Percentiles rank a stretch among this genome's conserved stretches.
Conservation (phyloP, 176 grass and related monocot genomes). For the Puya raimondii region DNA sequence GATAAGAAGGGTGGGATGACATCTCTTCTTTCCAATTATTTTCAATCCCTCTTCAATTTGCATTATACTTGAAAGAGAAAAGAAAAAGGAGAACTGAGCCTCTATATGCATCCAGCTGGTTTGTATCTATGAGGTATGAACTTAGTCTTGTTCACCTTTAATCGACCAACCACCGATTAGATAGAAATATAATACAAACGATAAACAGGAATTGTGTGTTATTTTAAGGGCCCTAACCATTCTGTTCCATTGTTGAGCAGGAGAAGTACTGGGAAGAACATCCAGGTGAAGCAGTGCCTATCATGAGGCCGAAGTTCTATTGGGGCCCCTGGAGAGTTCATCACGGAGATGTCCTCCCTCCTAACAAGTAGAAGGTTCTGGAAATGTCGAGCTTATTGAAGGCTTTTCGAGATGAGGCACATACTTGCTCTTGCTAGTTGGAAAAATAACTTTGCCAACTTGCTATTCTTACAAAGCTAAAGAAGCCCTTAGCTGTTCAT, state of each 20-base stretch:
- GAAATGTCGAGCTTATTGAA: not conserved
- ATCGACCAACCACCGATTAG: too few species aligned
- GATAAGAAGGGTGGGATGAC: too few species aligned
- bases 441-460: not conserved
- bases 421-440: not conserved
- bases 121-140: too few species aligned
- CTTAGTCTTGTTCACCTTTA: too few species aligned
- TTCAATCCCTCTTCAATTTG: too few species aligned
- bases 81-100: too few species aligned
- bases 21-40: too few species aligned
- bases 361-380: constrained; percentile 25
- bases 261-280: constrained; percentile 98
- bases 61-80: too few species aligned
- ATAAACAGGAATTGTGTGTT: too few species aligned
- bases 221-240: not conserved
- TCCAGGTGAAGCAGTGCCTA: constrained; percentile 70
- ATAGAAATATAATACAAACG: too few species aligned
- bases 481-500: not conserved
- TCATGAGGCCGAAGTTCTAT: constrained; percentile 96
- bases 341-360: constrained; percentile 52
- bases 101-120: too few species aligned
- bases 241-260: constrained; percentile 25
- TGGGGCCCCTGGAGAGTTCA: constrained; percentile 91
- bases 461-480: not conserved
- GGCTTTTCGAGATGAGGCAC: not conserved